Evolutionary conservation across 192 early-diverging fungal species (phyloP).

Genomic region (Rhizophagus clarus): DNA sequence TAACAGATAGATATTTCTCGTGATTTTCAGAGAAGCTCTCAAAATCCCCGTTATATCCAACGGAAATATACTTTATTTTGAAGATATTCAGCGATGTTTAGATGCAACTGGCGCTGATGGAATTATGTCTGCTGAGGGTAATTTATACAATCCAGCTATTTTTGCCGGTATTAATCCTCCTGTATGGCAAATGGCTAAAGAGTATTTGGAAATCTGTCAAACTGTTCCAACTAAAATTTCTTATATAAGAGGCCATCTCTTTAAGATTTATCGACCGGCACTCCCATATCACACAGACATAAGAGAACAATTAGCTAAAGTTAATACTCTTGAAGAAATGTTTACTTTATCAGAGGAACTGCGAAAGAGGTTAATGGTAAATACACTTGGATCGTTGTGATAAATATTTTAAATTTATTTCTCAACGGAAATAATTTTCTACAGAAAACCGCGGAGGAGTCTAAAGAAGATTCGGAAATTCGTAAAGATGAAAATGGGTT

Average conservation of each 20-base stretch:
- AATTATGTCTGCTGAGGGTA: constrained; percentile 92
- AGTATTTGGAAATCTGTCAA: constrained; percentile 87
- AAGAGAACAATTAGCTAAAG: constrained; percentile 66
- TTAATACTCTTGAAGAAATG: constrained; percentile 59
- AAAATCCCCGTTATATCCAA: constrained; percentile 92
- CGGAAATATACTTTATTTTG: constrained; percentile 94
- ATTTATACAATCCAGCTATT: constrained; percentile 86
- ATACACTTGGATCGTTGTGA: background rate
- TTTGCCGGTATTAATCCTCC: constrained; percentile 68
- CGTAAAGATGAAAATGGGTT: constrained; percentile 50
- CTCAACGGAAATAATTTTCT: background rate
- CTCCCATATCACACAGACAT: constrained; percentile 80
- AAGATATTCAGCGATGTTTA: constrained; percentile 85
- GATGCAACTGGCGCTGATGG: constrained; percentile 87
- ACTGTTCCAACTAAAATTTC: constrained; percentile 63
- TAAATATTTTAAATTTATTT: background rate
- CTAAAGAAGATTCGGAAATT: constrained; percentile 11
- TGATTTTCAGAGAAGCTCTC: constrained; percentile 33
- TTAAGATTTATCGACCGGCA: constrained; percentile 85
- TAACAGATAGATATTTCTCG: background rate
- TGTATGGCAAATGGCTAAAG: constrained; percentile 78
- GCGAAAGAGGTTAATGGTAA: constrained; percentile 45
- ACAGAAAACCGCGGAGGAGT: constrained; percentile 16
- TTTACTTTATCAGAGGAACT: constrained; percentile 52
- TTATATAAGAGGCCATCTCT: constrained; percentile 85